phyloP scores from a whole-genome alignment of 805 yeast species.

The Monosporozyma siamensis region DNA sequence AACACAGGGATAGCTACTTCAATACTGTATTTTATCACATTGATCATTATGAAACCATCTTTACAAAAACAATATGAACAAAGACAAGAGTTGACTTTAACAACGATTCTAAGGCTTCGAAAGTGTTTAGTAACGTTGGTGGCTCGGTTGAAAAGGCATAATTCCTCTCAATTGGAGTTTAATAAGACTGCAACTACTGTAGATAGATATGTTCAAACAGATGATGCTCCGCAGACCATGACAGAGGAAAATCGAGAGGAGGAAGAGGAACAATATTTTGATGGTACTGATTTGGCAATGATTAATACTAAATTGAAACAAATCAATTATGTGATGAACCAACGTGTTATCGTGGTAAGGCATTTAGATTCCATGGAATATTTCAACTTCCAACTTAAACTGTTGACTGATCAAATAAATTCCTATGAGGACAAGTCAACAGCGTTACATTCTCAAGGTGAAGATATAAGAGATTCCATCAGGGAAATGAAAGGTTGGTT shows the following conservation, averaged over 20 bases:
- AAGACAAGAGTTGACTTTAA: constrained; percentile 29
- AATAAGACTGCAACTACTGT: constrained; percentile 30
- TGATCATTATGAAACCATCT: constrained; percentile 33
- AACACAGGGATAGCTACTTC: constrained; percentile 22
- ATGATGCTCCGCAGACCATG: constrained; percentile 11
- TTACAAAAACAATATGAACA: constrained; percentile 33
- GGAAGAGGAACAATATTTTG: not conserved
- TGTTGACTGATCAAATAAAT: constrained; percentile 17
- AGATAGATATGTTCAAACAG: constrained; percentile 25
- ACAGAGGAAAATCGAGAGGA: constrained; percentile 9
- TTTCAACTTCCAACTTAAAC: constrained; percentile 25
- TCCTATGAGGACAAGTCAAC: constrained; percentile 8
- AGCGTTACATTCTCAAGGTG: constrained; percentile 1
- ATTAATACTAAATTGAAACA: constrained; percentile 23
- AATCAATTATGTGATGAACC: constrained; percentile 26
- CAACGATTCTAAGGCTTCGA: constrained; percentile 25
- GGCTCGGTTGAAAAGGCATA: constrained; percentile 26
- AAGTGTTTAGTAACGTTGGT: constrained; percentile 21
- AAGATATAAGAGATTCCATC: constrained; percentile 23
- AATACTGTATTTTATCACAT: constrained; percentile 13
- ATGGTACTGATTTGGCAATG: constrained; percentile 9
- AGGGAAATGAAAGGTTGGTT: constrained; percentile 36
- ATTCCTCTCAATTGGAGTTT: constrained; percentile 36
- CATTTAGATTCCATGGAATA: constrained; percentile 18
- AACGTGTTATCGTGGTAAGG: constrained; percentile 14